Percentiles rank a stretch among this genome's conserved stretches.
These are phyloP conservation scores for Allium fistulosum DNA, from an alignment of 106 monocot genomes.

Conservation along the genomic window DNA sequence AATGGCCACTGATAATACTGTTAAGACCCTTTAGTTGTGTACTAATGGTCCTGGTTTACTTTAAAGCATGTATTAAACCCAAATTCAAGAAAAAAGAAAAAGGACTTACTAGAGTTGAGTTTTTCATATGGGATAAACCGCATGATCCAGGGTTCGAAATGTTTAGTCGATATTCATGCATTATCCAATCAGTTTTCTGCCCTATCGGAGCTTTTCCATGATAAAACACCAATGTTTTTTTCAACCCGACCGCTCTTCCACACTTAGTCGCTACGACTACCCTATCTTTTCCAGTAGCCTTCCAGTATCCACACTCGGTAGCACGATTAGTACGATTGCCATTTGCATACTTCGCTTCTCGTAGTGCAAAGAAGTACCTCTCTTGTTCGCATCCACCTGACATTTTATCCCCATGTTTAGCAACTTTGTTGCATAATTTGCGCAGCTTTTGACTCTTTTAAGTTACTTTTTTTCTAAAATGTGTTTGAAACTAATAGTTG, in stretches of 20 bases:
- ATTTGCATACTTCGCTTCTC: conserved; percentile 48
- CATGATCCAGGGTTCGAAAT: neutral
- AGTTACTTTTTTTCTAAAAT: no score
- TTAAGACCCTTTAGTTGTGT: no score
- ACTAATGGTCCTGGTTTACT: no score
- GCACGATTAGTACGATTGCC: conserved; percentile 52
- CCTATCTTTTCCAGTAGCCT: conserved; percentile 72
- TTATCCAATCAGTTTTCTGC: conserved; percentile 66
- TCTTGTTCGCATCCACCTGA: conserved; percentile 42
- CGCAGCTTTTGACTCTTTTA: no score
- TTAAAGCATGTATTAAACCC: no score
- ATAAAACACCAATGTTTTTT: conserved; percentile 80
- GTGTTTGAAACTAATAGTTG: no score
- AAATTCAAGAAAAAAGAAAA: no score
- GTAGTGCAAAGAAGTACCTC: conserved; percentile 70
- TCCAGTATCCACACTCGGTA: conserved; percentile 70
- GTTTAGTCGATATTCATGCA: conserved; percentile 84
- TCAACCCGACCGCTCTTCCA: conserved; percentile 54
- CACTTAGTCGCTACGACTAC: conserved; percentile 23
- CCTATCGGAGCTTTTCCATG: conserved; percentile 44
- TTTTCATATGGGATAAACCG: conserved; percentile 10
- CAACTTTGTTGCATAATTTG: no score
- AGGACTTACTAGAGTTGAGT: conserved; percentile 15
- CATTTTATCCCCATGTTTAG: neutral
- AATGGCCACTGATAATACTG: no score